phyloP scores from a whole-genome alignment of 2,329 filamentous ascomycete genomes.

The Colletotrichum liaoningense region DNA sequence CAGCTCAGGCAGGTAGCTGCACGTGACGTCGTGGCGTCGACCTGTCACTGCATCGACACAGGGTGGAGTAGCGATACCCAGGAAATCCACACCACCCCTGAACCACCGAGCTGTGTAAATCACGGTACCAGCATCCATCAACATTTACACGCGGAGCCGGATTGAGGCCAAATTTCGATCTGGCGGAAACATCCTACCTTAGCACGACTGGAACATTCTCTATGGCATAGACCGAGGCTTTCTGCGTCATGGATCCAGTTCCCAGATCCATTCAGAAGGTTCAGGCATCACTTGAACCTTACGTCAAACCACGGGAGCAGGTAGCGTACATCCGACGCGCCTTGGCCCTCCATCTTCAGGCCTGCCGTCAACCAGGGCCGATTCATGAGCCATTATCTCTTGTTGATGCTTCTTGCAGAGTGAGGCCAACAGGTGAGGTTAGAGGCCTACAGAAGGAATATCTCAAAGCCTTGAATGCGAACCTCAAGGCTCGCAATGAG shows the following conservation, averaged over 20 bases:
- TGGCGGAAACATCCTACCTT: not conserved
- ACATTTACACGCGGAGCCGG: slow-evolving; percentile 4
- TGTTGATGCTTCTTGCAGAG: slow-evolving; percentile 50
- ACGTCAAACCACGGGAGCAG: slow-evolving; percentile 68
- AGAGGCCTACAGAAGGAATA: slow-evolving; percentile 66
- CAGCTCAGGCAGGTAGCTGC: not conserved
- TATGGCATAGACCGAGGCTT: not conserved
- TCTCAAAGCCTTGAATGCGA: slow-evolving; percentile 63
- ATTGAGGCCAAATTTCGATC: not conserved
- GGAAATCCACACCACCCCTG: slow-evolving; percentile 25
- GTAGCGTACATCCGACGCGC: slow-evolving; percentile 66
- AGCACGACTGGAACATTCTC: not conserved
- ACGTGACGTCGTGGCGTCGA: not conserved
- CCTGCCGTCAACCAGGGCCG: slow-evolving; percentile 56
- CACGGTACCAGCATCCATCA: not conserved
- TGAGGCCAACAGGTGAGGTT: slow-evolving; percentile 50
- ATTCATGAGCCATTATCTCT: slow-evolving; percentile 61
- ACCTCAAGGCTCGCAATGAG: slow-evolving; percentile 61
- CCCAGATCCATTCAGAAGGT: slow-evolving; percentile 51
- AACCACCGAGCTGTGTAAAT: slow-evolving; percentile 2
- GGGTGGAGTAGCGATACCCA: not conserved
- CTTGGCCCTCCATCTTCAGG: slow-evolving; percentile 64
- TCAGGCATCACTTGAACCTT: slow-evolving; percentile 60
- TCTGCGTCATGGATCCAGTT: slow-evolving; percentile 41
- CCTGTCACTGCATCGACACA: slow-evolving; percentile 4